Evolutionary conservation across 345 rosid genomes (phyloP), one percentile per base, ranked within the genome.

Genomic region (Cardamine chenopodiifolia): DNA sequence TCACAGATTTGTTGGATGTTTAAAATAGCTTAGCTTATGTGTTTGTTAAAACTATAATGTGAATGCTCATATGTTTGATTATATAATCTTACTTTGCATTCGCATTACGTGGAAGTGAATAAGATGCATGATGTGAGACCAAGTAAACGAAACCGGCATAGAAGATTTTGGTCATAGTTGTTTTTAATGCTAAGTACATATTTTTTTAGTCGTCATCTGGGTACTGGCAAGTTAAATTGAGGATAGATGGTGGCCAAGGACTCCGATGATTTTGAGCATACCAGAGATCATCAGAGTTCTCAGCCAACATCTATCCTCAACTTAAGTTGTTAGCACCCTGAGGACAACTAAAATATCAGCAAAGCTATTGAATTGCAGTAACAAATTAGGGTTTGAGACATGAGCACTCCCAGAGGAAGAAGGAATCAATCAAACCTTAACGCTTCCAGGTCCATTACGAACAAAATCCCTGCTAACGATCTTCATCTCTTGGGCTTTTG

Each of bases 261-360:
- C n/a, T n/a, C n/a, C n/a, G n/a, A n/a, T n/a, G 18, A 42, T 14
- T 42, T 42, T 42, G 18, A 17, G 85, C 96, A 54, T 81, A 85
- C 99, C 97, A 95, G 49, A 95, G 85, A 84, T 95, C 99, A 71
- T 92, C 99, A 0, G 97, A 77, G 81, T 95, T 97, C 20, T 83
- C 83, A 1, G 97, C 90, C 18, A 77, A 84, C 91, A 92, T 83
- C 99, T 94, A 83, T 66, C 26, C 45, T 59, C 56, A 61, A 64
- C 28, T 66, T 35, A 29, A 62, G 20, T 37, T 15, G 31, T 29
- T 3, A 55, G 45, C 2, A 19, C 7, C 12, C 59, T 48, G 0
- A 35, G 11, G 17, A 60, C 50, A 61, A 28, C 0, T 2, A 3
- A 26, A 39, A n/a, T 15, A 62, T 62, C 50, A 40, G 72, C 57